phyloP scores from a whole-genome alignment of 2,329 filamentous ascomycete genomes.

The Cladosporium sp. region DNA sequence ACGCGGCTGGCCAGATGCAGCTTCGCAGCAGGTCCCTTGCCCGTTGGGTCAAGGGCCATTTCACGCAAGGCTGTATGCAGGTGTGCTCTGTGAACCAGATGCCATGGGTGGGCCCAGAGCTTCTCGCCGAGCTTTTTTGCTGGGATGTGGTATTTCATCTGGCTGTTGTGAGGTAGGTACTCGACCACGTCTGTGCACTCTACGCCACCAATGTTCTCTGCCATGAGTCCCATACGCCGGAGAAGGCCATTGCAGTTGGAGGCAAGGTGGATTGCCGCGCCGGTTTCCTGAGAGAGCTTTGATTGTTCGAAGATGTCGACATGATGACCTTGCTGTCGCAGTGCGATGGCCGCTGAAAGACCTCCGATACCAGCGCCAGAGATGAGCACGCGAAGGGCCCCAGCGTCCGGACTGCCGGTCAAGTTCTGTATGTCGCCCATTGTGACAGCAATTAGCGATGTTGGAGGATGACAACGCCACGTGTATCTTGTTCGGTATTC shows the following conservation, averaged over 20 bases:
- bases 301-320: conserved; percentile 54
- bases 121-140: conserved; percentile 15
- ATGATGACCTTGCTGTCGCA: conserved; percentile 49
- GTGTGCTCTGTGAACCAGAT: conserved; percentile 27
- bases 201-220: conserved; percentile 13
- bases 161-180: conserved; percentile 15
- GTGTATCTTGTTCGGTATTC: no score
- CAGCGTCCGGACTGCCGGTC: conserved; percentile 4
- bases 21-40: conserved; percentile 23
- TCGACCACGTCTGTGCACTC: conserved; percentile 19
- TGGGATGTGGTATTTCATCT: conserved; percentile 15
- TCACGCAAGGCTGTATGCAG: conserved; percentile 27
- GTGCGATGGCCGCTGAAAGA: conserved; percentile 47
- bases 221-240: conserved; percentile 24
- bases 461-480: no score
- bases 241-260: conserved; percentile 59
- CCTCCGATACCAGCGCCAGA: conserved; percentile 46
- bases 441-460: background rate
- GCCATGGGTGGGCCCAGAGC: conserved; percentile 28
- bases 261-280: conserved; percentile 58
- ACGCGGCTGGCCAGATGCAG: conserved; percentile 24
- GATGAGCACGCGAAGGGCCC: background rate
- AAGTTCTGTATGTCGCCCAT: conserved; percentile 3
- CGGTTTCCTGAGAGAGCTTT: conserved; percentile 50
- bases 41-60: conserved; percentile 18